These are phyloP conservation scores for Dioscorea alata DNA, from an alignment of 106 monocot species.

Conservation along the genomic window DNA sequence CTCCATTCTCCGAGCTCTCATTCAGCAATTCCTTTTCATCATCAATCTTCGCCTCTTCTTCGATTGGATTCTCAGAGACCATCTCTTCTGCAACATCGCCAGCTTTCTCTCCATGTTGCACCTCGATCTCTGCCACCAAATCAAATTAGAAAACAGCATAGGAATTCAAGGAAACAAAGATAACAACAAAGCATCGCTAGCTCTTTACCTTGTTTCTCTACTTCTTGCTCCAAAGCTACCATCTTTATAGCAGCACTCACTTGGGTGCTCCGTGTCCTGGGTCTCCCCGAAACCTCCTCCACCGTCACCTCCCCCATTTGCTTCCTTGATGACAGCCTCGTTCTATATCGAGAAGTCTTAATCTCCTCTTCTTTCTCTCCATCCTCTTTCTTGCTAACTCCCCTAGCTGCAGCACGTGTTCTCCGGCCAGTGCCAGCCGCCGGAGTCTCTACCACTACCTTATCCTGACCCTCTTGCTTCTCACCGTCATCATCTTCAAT, in stretches of 20 bases:
- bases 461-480: not conserved
- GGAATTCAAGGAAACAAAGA: not conserved
- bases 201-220: constrained; percentile 6
- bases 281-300: not conserved
- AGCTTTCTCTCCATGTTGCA: not conserved
- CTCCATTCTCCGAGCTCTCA: not conserved
- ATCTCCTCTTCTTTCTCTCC: not conserved
- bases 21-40: not conserved
- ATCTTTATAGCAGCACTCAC: constrained; percentile 1
- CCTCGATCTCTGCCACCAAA: not conserved
- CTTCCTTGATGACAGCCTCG: constrained; percentile 23
- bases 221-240: constrained; percentile 6
- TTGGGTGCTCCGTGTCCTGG: constrained; percentile 8
- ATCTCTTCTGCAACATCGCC: not conserved
- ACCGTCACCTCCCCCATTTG: not conserved
- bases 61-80: not conserved
- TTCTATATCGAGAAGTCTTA: not conserved
- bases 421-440: constrained; percentile 1
- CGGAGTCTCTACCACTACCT: not conserved
- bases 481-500: constrained; percentile 1
- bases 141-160: not conserved
- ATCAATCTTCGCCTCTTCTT: not conserved
- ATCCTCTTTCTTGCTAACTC: not conserved
- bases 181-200: not conserved
- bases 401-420: not conserved